Percentiles rank a stretch among this genome's conserved stretches.
Evolutionary conservation across 2,329 filamentous ascomycete genomes (phyloP).

Genomic region (Diaporthe citriasiana): DNA sequence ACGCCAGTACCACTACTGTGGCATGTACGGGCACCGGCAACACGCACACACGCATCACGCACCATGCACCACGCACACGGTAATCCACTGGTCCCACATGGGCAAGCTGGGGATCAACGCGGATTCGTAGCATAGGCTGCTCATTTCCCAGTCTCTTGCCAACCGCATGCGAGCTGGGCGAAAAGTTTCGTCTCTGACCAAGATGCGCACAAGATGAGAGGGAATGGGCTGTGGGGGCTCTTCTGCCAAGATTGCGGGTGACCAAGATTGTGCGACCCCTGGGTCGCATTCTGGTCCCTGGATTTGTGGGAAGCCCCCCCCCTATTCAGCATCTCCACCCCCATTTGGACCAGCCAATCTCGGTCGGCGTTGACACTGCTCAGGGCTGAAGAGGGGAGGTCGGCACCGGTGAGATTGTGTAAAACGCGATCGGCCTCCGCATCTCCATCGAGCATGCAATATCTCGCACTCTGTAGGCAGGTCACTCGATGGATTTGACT

Average conservation of each 20-base stretch:
- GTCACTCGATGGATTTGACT: constrained; percentile 14
- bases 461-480: constrained; percentile 22
- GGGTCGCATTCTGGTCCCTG: constrained; percentile 36
- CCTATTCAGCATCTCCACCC: constrained; percentile 35
- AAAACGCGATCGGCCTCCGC: constrained; percentile 35
- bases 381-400: constrained; percentile 28
- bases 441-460: constrained; percentile 31
- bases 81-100: constrained; percentile 14
- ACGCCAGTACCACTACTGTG: neutral
- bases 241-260: constrained; percentile 32
- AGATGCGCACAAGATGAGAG: constrained; percentile 36
- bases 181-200: constrained; percentile 26
- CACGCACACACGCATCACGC: neutral
- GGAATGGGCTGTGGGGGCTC: constrained; percentile 34
- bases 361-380: constrained; percentile 5
- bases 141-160: constrained; percentile 34
- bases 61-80: neutral
- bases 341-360: constrained; percentile 30
- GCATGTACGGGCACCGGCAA: constrained; percentile 8
- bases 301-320: constrained; percentile 37
- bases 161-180: constrained; percentile 22
- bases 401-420: constrained; percentile 33
- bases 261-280: constrained; percentile 30
- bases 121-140: constrained; percentile 13
- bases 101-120: constrained; percentile 12